phyloP scores from a whole-genome alignment of 805 yeast genomes.

The Helenozyma baotianmanensis region DNA sequence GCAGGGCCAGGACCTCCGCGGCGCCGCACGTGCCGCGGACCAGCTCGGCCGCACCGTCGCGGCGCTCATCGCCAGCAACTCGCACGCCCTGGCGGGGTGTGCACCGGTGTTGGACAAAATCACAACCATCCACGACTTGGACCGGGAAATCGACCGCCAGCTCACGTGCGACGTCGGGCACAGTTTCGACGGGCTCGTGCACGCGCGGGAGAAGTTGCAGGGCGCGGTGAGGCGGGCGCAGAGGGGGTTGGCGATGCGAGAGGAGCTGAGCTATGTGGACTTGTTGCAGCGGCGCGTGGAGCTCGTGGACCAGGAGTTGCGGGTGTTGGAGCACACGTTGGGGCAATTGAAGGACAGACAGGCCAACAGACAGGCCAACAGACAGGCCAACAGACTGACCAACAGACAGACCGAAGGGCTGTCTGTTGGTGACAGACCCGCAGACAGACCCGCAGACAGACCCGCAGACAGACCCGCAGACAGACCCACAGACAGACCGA shows the following conservation, averaged over 20 bases:
- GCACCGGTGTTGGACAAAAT: conserved; percentile 29
- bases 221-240: conserved; percentile 4
- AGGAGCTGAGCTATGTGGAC: conserved; percentile 10
- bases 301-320: conserved; percentile 60
- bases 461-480: no score
- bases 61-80: conserved; percentile 23
- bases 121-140: conserved; percentile 37
- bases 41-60: conserved; percentile 23
- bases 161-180: conserved; percentile 28
- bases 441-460: no score
- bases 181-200: conserved; percentile 13
- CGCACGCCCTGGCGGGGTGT: conserved; percentile 13
- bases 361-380: no score
- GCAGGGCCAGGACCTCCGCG: conserved; percentile 25
- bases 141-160: conserved; percentile 34
- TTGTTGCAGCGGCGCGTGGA: conserved; percentile 48
- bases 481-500: no score
- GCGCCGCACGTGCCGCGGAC: conserved; percentile 22
- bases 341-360: conserved; percentile 15
- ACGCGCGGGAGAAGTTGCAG: conserved; percentile 9
- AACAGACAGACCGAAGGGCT: no score
- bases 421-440: no score
- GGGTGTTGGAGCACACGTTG: conserved; percentile 62
- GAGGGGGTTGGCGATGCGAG: conserved; percentile 9
- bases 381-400: no score